Conservation (phyloP, 768 basidiomycete genomes). For the Suillus occidentalis region DNA sequence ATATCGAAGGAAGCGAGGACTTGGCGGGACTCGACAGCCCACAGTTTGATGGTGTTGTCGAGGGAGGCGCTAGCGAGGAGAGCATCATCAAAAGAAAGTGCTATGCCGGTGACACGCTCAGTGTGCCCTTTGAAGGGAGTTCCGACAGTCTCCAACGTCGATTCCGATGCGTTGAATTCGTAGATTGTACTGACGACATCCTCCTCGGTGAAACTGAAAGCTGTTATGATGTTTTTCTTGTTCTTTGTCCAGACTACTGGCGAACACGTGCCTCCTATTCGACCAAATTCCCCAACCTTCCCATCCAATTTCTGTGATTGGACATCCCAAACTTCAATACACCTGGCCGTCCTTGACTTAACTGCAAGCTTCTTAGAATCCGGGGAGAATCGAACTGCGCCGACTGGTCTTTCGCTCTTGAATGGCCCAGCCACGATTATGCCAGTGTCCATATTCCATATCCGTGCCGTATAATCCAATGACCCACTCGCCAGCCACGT, state of each 20-base stretch:
- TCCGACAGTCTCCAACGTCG: not conserved
- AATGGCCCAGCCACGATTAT: no score
- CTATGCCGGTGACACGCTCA: not conserved
- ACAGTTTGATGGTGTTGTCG: not conserved
- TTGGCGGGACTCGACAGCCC: not conserved
- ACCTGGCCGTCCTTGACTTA: not conserved
- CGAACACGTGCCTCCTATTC: no score
- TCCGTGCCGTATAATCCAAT: no score
- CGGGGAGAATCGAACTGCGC: not conserved
- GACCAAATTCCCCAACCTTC: no score
- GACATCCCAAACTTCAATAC: not conserved
- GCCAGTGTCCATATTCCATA: no score
- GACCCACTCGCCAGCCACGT: no score
- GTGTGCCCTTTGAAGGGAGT: not conserved
- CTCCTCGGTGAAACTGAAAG: no score
- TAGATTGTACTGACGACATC: no score
- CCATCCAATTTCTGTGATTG: not conserved
- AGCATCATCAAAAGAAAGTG: not conserved
- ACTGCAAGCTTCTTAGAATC: not conserved
- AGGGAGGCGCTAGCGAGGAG: not conserved
- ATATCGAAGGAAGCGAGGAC: not conserved
- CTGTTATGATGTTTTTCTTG: not conserved
- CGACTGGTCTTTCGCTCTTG: not conserved
- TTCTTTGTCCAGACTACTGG: not conserved
- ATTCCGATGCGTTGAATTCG: not conserved